phyloP scores from a whole-genome alignment of 2,329 filamentous ascomycete species.

The Trichophaea hybrida region DNA sequence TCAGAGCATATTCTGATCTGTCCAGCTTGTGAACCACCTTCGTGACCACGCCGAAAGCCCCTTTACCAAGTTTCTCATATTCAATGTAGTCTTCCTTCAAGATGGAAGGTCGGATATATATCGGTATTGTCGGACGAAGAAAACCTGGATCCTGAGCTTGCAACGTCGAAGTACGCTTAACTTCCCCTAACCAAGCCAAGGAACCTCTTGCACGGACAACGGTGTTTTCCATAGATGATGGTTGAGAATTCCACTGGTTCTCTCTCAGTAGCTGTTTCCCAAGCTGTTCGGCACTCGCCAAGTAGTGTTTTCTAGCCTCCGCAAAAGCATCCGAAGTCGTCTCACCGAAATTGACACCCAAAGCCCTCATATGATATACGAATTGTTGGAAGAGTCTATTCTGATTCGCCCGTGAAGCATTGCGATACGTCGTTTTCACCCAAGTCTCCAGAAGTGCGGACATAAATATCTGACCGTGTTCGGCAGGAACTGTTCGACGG shows the following conservation, averaged over 20 bases:
- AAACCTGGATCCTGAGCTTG: not conserved
- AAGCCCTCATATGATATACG: not conserved
- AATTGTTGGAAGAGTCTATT: not conserved
- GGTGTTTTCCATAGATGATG: not conserved
- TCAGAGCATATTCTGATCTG: conserved; percentile 48
- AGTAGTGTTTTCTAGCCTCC: not conserved
- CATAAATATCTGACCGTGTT: not conserved
- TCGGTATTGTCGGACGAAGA: not conserved
- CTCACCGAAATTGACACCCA: not conserved
- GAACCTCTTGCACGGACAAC: not conserved
- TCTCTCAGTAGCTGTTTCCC: not conserved
- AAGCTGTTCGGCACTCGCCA: not conserved
- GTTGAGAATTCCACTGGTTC: not conserved
- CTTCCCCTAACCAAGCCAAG: not conserved
- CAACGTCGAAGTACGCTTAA: not conserved
- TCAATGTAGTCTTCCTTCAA: not conserved
- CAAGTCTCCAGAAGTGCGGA: not conserved
- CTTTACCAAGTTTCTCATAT: conserved; percentile 42
- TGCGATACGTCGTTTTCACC: not conserved
- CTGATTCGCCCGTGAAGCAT: not conserved
- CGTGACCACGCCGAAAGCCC: conserved; percentile 51
- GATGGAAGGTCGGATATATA: not conserved
- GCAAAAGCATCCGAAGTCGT: not conserved
- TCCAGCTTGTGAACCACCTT: conserved; percentile 48
- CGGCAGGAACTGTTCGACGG: not conserved